Evolutionary conservation across 805 yeast genomes (phyloP), one percentile per base, ranked within the genome.

Genomic region (Zygotorulaspora danielsina): DNA sequence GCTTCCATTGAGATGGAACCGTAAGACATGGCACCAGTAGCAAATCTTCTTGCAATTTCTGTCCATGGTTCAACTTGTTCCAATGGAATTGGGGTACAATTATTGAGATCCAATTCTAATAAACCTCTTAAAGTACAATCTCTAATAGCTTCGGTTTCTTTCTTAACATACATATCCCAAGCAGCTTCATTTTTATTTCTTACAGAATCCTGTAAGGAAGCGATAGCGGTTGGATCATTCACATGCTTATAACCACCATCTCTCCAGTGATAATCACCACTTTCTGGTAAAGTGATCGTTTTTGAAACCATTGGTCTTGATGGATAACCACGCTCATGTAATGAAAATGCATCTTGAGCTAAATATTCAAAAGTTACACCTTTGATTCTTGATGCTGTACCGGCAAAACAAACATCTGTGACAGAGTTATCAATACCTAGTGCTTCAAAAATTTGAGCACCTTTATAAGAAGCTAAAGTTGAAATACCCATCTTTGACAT

Each of bases 51-150:
- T 22, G 89, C 98, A 63, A 90, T 90, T 65, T 90, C 98, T 25
- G 97, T 93, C 98, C 98, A 90, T 32, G 98, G 98, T 71, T 90
- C 98, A 51, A 90, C 98, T 69, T 93, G 97, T 59, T 90, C 98
- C 47, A 90, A 69, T 41, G 98, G 97, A 38, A 90, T 93, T 4
- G 89, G 75, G 3, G 71, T 72, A 0, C 87, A 73, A 49, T 60
- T 63, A 31, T 78, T 84, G 58, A 68, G 87, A 66, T 93, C 97
- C 59, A 90, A 82, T 66, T 93, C 97, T 39, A 90, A 75, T 56
- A 90, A 69, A 28, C 98, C 98, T 66, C 98, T 79, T 51, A 90
- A 71, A 11, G 98, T 90, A 73, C 97, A 90, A 60, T 84, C 79
- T 66, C 78, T 81, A 57, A 90, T 84, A 15, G 96, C 95, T 49